Conservation (phyloP, 139 green algal genomes). For the Limnomonas spitsbergensis region DNA sequence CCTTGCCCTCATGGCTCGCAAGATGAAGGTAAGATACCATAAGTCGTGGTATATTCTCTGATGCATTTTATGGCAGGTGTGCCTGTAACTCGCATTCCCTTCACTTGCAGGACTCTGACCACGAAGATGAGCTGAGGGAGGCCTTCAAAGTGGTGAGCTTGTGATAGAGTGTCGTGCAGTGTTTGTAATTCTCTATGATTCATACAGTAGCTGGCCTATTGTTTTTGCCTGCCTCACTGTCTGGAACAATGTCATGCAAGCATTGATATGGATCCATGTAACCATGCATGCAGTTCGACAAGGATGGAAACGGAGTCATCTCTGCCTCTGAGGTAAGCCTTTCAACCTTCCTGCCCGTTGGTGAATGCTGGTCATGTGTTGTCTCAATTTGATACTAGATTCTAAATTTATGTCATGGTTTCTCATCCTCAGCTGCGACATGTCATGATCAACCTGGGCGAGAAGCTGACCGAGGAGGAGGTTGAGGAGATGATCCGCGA, state of each 20-base stretch:
- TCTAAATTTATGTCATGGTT: too few relatives aligned
- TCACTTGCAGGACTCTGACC: constrained; percentile 76
- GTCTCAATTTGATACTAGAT: too few relatives aligned
- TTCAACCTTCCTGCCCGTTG: too few relatives aligned
- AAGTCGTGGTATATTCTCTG: too few relatives aligned
- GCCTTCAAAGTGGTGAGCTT: constrained; percentile 91
- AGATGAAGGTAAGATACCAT: constrained; percentile 93
- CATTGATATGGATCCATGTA: too few relatives aligned
- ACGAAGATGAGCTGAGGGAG: constrained; percentile 96
- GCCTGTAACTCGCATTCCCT: too few relatives aligned
- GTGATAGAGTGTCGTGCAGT: background rate
- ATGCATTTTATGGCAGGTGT: background rate
- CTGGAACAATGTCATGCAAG: too few relatives aligned
- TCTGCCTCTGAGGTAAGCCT: constrained; percentile 86
- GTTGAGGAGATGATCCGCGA: constrained; percentile 97
- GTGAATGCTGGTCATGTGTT: too few relatives aligned
- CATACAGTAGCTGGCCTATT: too few relatives aligned
- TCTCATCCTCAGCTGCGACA: constrained; percentile 93
- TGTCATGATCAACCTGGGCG: constrained; percentile 97
- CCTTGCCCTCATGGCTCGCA: constrained; percentile 94
- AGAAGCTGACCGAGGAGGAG: constrained; percentile 98
- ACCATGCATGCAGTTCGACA: constrained; percentile 94
- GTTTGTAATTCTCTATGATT: too few relatives aligned
- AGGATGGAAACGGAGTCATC: constrained; percentile 99
- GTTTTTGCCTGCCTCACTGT: too few relatives aligned